phyloP scores from a whole-genome alignment of 2,329 filamentous ascomycete species.

The Verticillium dahliae region DNA sequence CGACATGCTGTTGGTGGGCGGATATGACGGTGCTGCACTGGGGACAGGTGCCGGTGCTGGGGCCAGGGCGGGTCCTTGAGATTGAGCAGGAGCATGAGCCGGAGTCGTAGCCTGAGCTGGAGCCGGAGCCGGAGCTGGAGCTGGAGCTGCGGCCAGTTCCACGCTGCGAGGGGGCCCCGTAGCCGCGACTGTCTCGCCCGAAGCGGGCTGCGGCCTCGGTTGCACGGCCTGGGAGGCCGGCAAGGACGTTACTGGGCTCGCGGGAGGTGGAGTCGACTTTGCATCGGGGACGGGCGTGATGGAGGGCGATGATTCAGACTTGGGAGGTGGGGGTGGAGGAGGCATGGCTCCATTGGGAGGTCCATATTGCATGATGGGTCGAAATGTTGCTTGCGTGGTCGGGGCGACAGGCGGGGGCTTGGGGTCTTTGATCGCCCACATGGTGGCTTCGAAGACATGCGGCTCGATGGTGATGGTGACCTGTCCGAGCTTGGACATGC shows the following conservation, averaged over 20 bases:
- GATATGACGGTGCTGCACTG: slow-evolving; percentile 3
- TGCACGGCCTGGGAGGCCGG: slow-evolving; percentile 3
- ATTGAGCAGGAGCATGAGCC: neutral
- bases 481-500: slow-evolving; percentile 66
- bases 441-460: slow-evolving; percentile 69
- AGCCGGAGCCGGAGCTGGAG: slow-evolving; percentile 3
- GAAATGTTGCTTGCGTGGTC: slow-evolving; percentile 20
- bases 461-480: slow-evolving; percentile 73
- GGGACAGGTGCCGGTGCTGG: slow-evolving; percentile 14
- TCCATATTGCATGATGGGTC: slow-evolving; percentile 60
- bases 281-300: neutral
- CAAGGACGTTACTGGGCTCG: neutral
- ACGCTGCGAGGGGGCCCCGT: neutral
- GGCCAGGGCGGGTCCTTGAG: slow-evolving; percentile 8
- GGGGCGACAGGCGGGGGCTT: slow-evolving; percentile 36
- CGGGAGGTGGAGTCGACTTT: neutral
- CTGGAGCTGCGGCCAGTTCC: neutral
- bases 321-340: slow-evolving; percentile 26
- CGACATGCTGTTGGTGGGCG: neutral
- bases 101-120: slow-evolving; percentile 4
- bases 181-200: neutral
- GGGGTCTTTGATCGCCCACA: slow-evolving; percentile 65
- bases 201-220: slow-evolving; percentile 2
- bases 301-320: neutral
- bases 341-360: slow-evolving; percentile 58